phyloP scores from a whole-genome alignment of 768 basidiomycete species.

The Rhodotorula babjevae region DNA sequence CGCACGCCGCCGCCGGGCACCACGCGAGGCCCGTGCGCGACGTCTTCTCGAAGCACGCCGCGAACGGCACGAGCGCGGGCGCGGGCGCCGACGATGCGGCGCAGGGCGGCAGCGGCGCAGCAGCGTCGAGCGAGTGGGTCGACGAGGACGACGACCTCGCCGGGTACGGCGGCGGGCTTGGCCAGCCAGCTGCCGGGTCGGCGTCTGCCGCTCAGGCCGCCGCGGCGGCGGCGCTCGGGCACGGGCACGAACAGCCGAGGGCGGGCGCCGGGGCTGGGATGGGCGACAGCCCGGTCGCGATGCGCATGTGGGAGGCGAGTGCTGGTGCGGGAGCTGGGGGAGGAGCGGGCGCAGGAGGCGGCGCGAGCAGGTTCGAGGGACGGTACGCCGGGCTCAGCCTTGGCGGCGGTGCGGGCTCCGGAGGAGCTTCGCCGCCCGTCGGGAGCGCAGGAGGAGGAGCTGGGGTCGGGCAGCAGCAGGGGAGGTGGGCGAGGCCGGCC shows the following conservation, averaged over 20 bases:
- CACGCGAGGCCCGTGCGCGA: conserved; percentile 17
- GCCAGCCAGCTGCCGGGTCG: conserved; percentile 9
- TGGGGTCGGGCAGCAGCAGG: background rate
- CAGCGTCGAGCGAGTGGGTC: conserved; percentile 22
- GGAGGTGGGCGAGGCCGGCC: conserved; percentile 7
- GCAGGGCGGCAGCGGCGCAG: too few relatives aligned
- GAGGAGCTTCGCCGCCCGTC: background rate
- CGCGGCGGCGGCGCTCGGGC: too few relatives aligned
- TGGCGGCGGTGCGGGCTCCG: background rate
- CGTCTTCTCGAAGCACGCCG: conserved; percentile 22
- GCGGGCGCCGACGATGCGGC: background rate
- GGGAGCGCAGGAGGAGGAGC: background rate
- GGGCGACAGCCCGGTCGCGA: conserved; percentile 8
- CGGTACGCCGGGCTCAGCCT: conserved; percentile 28
- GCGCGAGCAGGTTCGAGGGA: conserved; percentile 18
- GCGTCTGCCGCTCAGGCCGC: background rate
- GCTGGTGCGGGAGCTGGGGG: background rate
- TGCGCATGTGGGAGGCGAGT: background rate
- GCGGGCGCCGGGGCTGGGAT: background rate
- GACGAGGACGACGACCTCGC: conserved; percentile 33
- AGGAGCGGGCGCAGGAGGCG: background rate
- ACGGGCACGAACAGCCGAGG: too few relatives aligned
- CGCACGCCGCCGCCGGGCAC: background rate
- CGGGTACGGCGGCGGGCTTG: conserved; percentile 39
- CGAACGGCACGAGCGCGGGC: too few relatives aligned